Percentiles rank a stretch among this genome's conserved stretches.
These are phyloP conservation scores for Metschnikowia gruessii DNA, from an alignment of 805 yeast genomes.

Conservation along the genomic window DNA sequence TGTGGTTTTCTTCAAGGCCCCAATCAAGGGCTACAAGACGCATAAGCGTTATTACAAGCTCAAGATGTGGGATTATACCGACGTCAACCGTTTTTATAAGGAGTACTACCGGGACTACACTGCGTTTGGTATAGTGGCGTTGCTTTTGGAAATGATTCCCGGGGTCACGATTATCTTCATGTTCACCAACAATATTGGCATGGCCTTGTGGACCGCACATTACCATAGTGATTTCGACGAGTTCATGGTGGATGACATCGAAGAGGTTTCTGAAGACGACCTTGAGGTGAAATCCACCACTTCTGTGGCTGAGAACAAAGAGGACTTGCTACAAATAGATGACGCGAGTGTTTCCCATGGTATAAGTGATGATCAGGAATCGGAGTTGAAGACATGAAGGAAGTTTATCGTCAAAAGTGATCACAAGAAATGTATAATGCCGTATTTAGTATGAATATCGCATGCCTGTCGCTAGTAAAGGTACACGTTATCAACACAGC, in stretches of 20 bases:
- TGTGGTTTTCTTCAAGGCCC: constrained; percentile 50
- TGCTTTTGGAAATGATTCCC: constrained; percentile 53
- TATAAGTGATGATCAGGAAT: too few species aligned
- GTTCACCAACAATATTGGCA: constrained; percentile 59
- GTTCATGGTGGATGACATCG: constrained; percentile 1
- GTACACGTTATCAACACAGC: constrained; percentile 86
- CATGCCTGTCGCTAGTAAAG: constrained; percentile 23
- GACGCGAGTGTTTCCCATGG: too few species aligned
- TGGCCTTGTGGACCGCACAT: constrained; percentile 61
- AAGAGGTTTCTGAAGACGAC: constrained; percentile 1
- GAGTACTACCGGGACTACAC: constrained; percentile 38
- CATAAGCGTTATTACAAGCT: constrained; percentile 57
- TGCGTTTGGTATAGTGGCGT: constrained; percentile 53
- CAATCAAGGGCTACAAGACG: constrained; percentile 49
- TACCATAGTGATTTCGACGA: constrained; percentile 21
- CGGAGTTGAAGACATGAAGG: too few species aligned
- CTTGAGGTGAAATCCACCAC: too few species aligned
- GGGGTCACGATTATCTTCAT: constrained; percentile 50
- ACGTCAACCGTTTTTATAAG: constrained; percentile 38
- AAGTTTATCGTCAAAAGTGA: too few species aligned
- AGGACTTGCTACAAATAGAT: too few species aligned
- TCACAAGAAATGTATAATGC: not conserved
- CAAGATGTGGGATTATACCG: constrained; percentile 47
- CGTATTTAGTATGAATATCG: not conserved
- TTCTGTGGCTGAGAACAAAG: too few species aligned